Base-by-base conservation (phyloP, 768 basidiomycete genomes). In the Phylloporus scabripes region DNA sequence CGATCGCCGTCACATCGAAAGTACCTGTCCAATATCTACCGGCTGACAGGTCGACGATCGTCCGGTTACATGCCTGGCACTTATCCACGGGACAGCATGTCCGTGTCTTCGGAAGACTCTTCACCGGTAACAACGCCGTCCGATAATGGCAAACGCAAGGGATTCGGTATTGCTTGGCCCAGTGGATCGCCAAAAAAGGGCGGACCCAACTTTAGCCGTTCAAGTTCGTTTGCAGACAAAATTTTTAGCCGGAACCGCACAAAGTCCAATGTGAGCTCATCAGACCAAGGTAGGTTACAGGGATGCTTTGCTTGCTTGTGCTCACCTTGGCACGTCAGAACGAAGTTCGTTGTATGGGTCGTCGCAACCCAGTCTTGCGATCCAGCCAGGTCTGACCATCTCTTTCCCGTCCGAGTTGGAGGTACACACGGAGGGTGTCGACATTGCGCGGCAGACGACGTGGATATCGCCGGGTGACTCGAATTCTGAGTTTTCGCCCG, bases 91-190 rank as follows among this genome's bases (percentile, higher is more conserved):
- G 68, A 79, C 31, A 88, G 85, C 58, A 69, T 78, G 45, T 83
- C 82, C 21, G 66, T 82, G 47, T 86, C 83, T 0, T 83, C 81
- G 6, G 85, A 87, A 54, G 84, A 86, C 56, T 84, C 82, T 21
- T 73, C 74, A 28, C 69, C 75, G 18, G 74, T 82, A n/a, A 67
- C 73, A 6, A 83, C 81, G 17, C 84, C 84, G 24, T 75, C 82
- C 7, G 70, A 81, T 51, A 64, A 70, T 58, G 64, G 70, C 51
- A 56, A 61, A 28, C 55, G 60, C 39, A 58, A 66, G 36, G 49
- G 66, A 41, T 60, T 64, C 18, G 67, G 72, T 1, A 64, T 75
- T 33, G 60, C 68, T 6, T 81, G 78, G 75, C 78, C 79, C 1
- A 71, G 68, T 17, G 49, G 72, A 48, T 75, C 76, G 6, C 71